Base-by-base conservation (phyloP, 1,284 basidiomycete genomes). In the Tylopilus sp. region DNA sequence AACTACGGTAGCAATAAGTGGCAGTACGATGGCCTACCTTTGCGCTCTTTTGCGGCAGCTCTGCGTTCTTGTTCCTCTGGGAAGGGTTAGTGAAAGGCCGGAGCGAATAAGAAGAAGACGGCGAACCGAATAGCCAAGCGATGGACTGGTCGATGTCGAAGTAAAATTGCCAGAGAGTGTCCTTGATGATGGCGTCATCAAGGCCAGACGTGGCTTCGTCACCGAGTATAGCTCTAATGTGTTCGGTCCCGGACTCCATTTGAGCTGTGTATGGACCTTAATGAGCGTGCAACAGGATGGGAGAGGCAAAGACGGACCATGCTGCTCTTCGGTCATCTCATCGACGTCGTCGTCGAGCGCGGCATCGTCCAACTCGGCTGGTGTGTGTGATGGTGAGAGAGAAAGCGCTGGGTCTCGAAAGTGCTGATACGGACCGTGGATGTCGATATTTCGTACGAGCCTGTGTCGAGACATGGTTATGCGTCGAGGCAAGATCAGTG, bases 161-260 rank as follows among this genome's bases (percentile, higher is more conserved):
- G 73, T 90, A 92, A 62, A 79, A 85, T 61, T 98, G 86, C 89
- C 94, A 98, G 41, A 98, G 76, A 1, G 83, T 80, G 60, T 94
- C 89, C 64, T 83, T 84, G 69, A 99, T 90, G 47, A 83, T 79
- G 36, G 74, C 71, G 67, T 96, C 91, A 33, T 87, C 77, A 45
- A 96, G 74, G 17, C 84, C 86, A 31, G 85, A 86, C 39, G 74
- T 64, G 8, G 78, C 79, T 65, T 85, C 78, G 56, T 83, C 76
- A 22, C 92, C 92, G 36, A 97, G 70, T 17, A 88, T 70, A 15
- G 77, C 72, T 53, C 85, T 79, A 19, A 94, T 83, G 58, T 82
- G 76, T 20, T 87, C 85, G 31, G 94, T 62, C 7, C 83, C 87
- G 29, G 83, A 77, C 44, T 81, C 79, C 77, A 97, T 80, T 74